Base-by-base conservation (phyloP, 768 basidiomycete genomes). In the Suillus luteus region DNA sequence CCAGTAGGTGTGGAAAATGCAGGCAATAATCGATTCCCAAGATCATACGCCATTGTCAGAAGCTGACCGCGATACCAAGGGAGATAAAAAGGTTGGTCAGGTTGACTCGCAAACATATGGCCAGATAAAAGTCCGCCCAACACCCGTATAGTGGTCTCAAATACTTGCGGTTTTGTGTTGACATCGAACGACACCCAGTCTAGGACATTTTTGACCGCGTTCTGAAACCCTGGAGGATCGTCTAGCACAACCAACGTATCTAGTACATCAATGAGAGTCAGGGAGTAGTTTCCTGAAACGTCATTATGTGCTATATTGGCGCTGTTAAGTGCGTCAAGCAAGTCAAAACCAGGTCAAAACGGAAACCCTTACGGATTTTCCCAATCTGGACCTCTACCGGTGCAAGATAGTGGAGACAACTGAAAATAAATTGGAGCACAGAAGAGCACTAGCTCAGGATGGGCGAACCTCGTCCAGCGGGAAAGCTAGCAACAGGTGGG, bases 151-250 rank as follows among this genome's bases (percentile, higher is more conserved):
- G 93, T 98, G 11, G 92, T 93, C 79, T 99, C 96, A 71, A 99
- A 99, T 5, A 99, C 91, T 82, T 99, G 96, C n/a, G 97, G 95
- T 75, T 88, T 93, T 48, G 93, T 94, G 76, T 98, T 89, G 63
- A 95, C 90, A 72, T 98, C 92, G 74, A 97, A 98, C 1, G 89
- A 89, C 44, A 97, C 92, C 83, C 85, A 87, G 60, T 86, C 76
- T 59, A 96, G 90, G 61, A 95, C 85, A 66, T 91, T 86, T 64
- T 85, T 86, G 59, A 99, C 89, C 3, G 93, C 95, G n/a, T 79
- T 80, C 69, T 93, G 90, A 70, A 97, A 98, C 7, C 89, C 92
- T 59, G 79, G 71, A 27, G 83, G 85, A 70, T 96, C 92, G 67
- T 86, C 83, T 40, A 96, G 82, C n/a, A 98, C 84, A n/a, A 96